Evolutionary conservation across 2,329 filamentous ascomycete genomes (phyloP), one percentile per base, ranked within the genome.

Genomic region (Fonsecaea multimorphosa): DNA sequence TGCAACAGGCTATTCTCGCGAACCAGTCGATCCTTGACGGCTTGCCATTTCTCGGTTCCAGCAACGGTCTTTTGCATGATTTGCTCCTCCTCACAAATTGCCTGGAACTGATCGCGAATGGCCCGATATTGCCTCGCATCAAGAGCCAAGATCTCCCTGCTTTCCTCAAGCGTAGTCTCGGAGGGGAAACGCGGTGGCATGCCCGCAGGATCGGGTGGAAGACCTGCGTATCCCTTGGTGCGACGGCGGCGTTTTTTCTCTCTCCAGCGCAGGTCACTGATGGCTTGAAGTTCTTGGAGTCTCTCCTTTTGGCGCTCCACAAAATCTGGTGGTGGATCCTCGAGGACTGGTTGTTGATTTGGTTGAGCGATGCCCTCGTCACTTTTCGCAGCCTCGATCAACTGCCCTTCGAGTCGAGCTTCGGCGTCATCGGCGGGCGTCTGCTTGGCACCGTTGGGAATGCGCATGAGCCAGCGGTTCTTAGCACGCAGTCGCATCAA

Each of bases 91-190:
- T 87, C 83, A 73, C 91, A 94, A 14, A 95, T 91, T 9, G 78
- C 79, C 71, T 89, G 85, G 70, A 93, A 95, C 31, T 85, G 84
- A 56, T 87, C 82, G 32, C 91, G 85, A 16, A 92, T 76, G 65
- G 86, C 78, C 34, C 83, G 83, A 75, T 95, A 95, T 49, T 85
- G 79, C 1, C 82, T 76, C 56, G 84, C 85, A 72, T 90, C 86
- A 36, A 96, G 80, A 40, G 79, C 81, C 31, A 96, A 80, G 65
- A 88, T 89, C 12, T 83, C 83, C 73, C 92, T 91, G 73, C 89
- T 89, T 77, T 94, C 90, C 70, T 91, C 89, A 65, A 95, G 85
- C 0, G 91, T 93, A 12, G 90, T 93, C 76, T 95, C 91, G 0
- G 91, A 94, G 0, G 90, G 90, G 69, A 92, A 95, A 24, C 91